Evolutionary conservation across 2,329 filamentous ascomycete species (phyloP), one percentile per base, ranked within the genome.

Genomic region (Plenodomus lindquistii): DNA sequence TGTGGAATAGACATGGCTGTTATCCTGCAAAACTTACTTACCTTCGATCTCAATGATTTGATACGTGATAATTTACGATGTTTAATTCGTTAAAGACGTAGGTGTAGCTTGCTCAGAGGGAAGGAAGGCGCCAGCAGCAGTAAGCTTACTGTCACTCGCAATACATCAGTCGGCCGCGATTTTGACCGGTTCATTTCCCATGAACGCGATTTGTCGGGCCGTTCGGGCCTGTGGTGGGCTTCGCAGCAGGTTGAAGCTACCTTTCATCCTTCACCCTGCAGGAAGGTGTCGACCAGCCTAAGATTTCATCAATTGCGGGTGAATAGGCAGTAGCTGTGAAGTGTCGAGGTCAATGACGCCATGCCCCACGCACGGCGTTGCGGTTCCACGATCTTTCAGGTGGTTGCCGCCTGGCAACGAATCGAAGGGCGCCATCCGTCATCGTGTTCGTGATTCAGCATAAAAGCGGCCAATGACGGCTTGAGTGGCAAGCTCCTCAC

Each of bases 81-180:
- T 45, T 16, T 24, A 15, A 38, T 51, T 48, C 37, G 44, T 21
- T 36, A 17, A 15, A 40, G 19, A 19, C 38, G 35, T 37, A 21
- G 27, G 24, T 20, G 39, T 47, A 37, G 39, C 44, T 43, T 45
- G 36, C 38, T 40, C 37, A 35, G 42, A 39, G 39, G 31, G 34
- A 45, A 22, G 24, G 20, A 36, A 18, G 20, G 27, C 20, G 27
- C 24, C 48, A 46, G 47, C 42, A 24, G 40, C 34, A 45, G 51
- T 54, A 48, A 54, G 48, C 51, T 52, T 44, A 54, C 48, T 48
- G 42, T 29, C 44, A 39, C 48, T 51, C 44, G 48, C 34, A 36
- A 49, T 35, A 22, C 31, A 21, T 19, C 37, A 21, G 42, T 46
- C 46, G 39, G 49, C 49, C 46, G 46, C 46, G 38, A 31, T 39